Conservation (phyloP, 257 asterid genomes). For the Verbascum thapsus region DNA sequence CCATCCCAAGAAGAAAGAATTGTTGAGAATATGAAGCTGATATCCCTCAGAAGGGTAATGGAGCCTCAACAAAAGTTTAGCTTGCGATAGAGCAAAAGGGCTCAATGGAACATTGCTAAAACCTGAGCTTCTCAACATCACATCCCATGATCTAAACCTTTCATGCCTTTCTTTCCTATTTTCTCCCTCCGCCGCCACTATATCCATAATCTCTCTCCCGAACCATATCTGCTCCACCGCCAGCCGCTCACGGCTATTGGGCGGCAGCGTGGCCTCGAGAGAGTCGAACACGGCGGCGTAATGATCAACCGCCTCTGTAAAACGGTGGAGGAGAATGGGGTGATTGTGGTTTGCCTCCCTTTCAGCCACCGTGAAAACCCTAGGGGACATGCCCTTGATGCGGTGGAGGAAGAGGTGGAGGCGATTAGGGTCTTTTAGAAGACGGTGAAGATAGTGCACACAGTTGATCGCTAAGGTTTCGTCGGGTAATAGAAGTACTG, state of each 20-base stretch:
- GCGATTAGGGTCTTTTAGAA: conserved; percentile 56
- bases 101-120: conserved; percentile 69
- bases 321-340: conserved; percentile 65
- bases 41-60: conserved; percentile 98
- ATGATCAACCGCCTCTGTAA: conserved; percentile 81
- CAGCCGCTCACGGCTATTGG: conserved; percentile 70
- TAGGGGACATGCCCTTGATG: conserved; percentile 62
- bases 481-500: conserved; percentile 60
- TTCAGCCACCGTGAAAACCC: conserved; percentile 71
- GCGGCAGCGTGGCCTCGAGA: conserved; percentile 89
- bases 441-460: conserved; percentile 74
- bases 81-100: conserved; percentile 84
- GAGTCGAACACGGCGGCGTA: conserved; percentile 90
- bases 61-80: conserved; percentile 75
- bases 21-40: conserved; percentile 59
- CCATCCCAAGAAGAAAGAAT: conserved; percentile 93
- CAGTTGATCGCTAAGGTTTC: conserved; percentile 89
- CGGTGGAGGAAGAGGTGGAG: conserved; percentile 66
- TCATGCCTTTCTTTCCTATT: conserved; percentile 73
- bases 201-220: conserved; percentile 75
- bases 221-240: conserved; percentile 86
- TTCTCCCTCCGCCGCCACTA: conserved; percentile 74
- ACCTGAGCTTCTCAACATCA: conserved; percentile 62
- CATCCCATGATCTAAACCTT: conserved; percentile 79
- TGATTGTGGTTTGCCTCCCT: conserved; percentile 86